These are phyloP conservation scores for Xylariaceae sp. DNA, from an alignment of 2,329 filamentous ascomycete species.

Conservation along the genomic window DNA sequence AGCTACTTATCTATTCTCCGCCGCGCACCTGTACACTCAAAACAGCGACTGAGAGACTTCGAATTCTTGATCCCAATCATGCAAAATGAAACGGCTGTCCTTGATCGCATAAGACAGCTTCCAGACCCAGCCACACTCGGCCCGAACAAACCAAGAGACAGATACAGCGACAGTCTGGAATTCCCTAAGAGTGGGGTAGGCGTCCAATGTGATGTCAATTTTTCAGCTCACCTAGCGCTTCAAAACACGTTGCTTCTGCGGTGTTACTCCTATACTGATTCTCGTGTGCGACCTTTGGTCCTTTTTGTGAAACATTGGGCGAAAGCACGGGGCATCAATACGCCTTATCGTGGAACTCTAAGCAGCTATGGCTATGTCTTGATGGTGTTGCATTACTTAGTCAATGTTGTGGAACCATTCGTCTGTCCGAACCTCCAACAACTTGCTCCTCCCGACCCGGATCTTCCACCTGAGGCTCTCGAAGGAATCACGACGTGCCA, in stretches of 20 bases:
- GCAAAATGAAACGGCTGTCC: conserved; percentile 41
- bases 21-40: conserved; percentile 41
- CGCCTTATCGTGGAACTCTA: conserved; percentile 82
- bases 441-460: conserved; percentile 49
- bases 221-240: conserved; percentile 81
- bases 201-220: conserved; percentile 93
- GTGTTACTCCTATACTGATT: conserved; percentile 82
- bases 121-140: conserved; percentile 57
- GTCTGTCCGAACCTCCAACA: conserved; percentile 84
- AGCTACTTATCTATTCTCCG: conserved; percentile 61
- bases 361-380: conserved; percentile 91
- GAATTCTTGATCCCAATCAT: conserved; percentile 50
- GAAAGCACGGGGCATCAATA: conserved; percentile 84
- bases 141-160: conserved; percentile 60
- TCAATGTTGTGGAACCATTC: conserved; percentile 81
- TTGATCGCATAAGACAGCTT: conserved; percentile 54
- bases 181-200: conserved; percentile 79
- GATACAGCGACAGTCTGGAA: conserved; percentile 69
- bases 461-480: conserved; percentile 47
- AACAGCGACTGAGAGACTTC: conserved; percentile 30
- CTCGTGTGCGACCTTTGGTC: conserved; percentile 77
- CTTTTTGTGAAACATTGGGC: conserved; percentile 93
- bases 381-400: conserved; percentile 90
- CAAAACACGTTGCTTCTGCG: conserved; percentile 84
- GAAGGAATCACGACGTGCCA: conserved; percentile 58